phyloP scores from a whole-genome alignment of 805 yeast genomes.

The Pichia pseudocactophila region DNA sequence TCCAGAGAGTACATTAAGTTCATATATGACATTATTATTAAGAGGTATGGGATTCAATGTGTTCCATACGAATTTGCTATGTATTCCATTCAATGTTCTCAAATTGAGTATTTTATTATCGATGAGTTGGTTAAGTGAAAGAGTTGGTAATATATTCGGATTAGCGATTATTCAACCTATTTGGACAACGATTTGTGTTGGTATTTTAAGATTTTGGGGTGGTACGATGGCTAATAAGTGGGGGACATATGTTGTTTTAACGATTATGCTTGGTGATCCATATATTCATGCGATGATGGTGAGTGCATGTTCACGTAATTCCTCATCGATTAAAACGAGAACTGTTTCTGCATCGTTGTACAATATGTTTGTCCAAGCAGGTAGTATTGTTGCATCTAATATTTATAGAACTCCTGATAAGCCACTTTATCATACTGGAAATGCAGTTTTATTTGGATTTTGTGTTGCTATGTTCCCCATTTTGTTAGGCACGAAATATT shows the following conservation, averaged over 20 bases:
- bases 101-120: slow-evolving; percentile 29
- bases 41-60: slow-evolving; percentile 43
- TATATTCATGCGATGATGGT: slow-evolving; percentile 48
- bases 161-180: slow-evolving; percentile 20
- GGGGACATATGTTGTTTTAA: slow-evolving; percentile 19
- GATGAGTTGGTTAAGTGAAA: slow-evolving; percentile 32
- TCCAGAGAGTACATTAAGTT: slow-evolving; percentile 29
- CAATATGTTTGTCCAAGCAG: slow-evolving; percentile 57
- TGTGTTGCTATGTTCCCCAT: slow-evolving; percentile 24
- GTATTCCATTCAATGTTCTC: slow-evolving; percentile 40
- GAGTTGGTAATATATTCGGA: slow-evolving; percentile 21
- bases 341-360: slow-evolving; percentile 55
- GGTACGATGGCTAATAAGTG: slow-evolving; percentile 22
- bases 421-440: slow-evolving; percentile 56
- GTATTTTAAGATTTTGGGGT: slow-evolving; percentile 22
- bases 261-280: slow-evolving; percentile 33
- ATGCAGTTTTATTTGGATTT: slow-evolving; percentile 32
- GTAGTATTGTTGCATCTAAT: slow-evolving; percentile 43
- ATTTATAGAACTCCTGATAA: slow-evolving; percentile 49
- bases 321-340: slow-evolving; percentile 54
- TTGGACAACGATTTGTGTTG: slow-evolving; percentile 21
- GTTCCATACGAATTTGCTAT: slow-evolving; percentile 41
- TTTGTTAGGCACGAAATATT: slow-evolving; percentile 26
- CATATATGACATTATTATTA: slow-evolving; percentile 42
- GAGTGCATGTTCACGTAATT: slow-evolving; percentile 53